phyloP scores from a whole-genome alignment of 306 rosid species.

The Geum urbanum region DNA sequence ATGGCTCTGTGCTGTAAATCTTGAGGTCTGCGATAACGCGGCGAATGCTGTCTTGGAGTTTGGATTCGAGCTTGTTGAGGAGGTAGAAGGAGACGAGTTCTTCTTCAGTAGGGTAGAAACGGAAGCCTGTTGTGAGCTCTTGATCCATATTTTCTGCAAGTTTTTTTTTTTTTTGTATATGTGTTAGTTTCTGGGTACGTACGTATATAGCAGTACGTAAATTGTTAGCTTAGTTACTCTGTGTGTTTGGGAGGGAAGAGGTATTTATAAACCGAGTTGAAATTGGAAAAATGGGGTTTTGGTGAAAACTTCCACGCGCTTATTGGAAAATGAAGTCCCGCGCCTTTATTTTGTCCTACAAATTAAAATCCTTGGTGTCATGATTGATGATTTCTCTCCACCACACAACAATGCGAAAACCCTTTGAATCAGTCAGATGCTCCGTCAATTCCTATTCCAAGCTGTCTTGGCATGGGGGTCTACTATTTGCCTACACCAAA shows the following conservation, averaged over 20 bases:
- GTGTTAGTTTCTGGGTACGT: background rate
- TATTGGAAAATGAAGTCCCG: slow-evolving; percentile 21
- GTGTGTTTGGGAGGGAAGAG: background rate
- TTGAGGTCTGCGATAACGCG: slow-evolving; percentile 57
- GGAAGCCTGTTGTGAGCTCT: slow-evolving; percentile 48
- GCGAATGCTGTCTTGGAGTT: slow-evolving; percentile 17
- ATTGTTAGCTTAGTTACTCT: background rate
- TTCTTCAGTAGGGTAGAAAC: slow-evolving; percentile 86
- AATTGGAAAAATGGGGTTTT: slow-evolving; percentile 26
- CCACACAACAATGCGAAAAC: no score
- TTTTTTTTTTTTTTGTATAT: background rate
- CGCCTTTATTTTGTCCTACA: background rate
- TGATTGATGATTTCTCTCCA: no score
- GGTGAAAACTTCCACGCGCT: slow-evolving; percentile 56
- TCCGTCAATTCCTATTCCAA: no score
- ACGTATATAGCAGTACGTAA: no score
- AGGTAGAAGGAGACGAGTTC: slow-evolving; percentile 73
- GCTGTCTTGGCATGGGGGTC: no score
- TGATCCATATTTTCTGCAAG: slow-evolving; percentile 16
- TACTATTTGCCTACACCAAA: no score
- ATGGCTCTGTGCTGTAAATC: slow-evolving; percentile 63
- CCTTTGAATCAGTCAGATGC: slow-evolving; percentile 52
- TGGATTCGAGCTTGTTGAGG: slow-evolving; percentile 51
- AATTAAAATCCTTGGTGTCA: no score
- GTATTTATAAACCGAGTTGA: slow-evolving; percentile 23